Percentiles rank a stretch among this genome's conserved stretches.
phyloP scores from a whole-genome alignment of 2,329 filamentous ascomycete species.

The Aspergillus sp. region DNA sequence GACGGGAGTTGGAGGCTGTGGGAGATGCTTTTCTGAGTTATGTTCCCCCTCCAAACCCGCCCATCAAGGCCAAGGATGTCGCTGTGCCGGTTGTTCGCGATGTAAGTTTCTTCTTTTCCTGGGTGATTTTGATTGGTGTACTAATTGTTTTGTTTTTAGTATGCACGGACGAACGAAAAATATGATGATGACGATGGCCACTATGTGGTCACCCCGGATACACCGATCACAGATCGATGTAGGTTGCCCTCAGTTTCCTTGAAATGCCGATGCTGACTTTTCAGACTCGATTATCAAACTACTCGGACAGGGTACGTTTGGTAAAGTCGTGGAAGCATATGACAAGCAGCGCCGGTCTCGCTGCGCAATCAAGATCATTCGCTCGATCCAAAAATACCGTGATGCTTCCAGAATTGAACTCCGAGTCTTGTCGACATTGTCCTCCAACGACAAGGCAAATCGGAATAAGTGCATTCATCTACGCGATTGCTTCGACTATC shows the following conservation, averaged over 20 bases:
- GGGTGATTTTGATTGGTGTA: background rate
- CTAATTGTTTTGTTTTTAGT: conserved; percentile 26
- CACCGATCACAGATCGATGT: conserved; percentile 84
- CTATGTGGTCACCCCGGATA: conserved; percentile 86
- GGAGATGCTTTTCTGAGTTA: conserved; percentile 71
- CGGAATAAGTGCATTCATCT: conserved; percentile 95
- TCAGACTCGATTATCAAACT: conserved; percentile 81
- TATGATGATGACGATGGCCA: conserved; percentile 96
- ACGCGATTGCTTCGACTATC: conserved; percentile 92
- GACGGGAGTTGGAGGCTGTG: conserved; percentile 63
- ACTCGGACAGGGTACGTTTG: conserved; percentile 94
- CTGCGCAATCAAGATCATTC: conserved; percentile 96
- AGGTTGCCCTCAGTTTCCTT: conserved; percentile 36
- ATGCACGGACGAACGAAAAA: conserved; percentile 55
- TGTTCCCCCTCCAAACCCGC: conserved; percentile 76
- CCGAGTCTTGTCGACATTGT: conserved; percentile 82
- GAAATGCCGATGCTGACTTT: conserved; percentile 11
- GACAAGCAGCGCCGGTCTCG: conserved; percentile 70
- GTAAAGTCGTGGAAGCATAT: conserved; percentile 90
- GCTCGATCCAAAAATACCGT: conserved; percentile 95
- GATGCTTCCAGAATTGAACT: conserved; percentile 94
- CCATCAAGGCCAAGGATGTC: conserved; percentile 82
- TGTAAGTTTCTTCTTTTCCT: conserved; percentile 38
- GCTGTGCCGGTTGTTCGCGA: conserved; percentile 54
- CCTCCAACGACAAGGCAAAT: conserved; percentile 85